A percentile compares a stretch with the other conserved stretches of the same genome.
phyloP scores from a whole-genome alignment of 139 green algal genomes.

The Chlorella sp. region DNA sequence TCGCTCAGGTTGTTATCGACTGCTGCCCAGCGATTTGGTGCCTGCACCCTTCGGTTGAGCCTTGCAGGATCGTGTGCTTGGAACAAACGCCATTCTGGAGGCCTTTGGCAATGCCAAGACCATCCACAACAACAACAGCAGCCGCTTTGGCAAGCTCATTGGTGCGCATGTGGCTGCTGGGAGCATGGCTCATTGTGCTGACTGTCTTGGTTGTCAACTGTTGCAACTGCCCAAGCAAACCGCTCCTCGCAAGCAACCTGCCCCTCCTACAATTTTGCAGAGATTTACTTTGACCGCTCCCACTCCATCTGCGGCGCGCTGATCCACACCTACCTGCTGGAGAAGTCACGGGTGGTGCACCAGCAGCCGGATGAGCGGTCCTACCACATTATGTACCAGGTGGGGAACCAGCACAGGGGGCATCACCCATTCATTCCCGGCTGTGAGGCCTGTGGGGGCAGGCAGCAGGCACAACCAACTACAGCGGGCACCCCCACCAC shows the following conservation, averaged over 20 bases:
- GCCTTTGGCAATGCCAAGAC: constrained; percentile 98
- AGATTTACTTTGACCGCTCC: constrained; percentile 83
- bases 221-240: too few species aligned
- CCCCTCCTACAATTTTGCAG: background rate
- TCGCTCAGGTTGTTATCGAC: too few species aligned
- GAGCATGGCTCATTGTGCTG: constrained; percentile 11
- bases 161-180: constrained; percentile 50
- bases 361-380: constrained; percentile 79
- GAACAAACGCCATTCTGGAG: constrained; percentile 95
- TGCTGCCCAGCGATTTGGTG: too few species aligned
- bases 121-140: constrained; percentile 91
- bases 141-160: constrained; percentile 94
- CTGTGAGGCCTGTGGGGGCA: background rate
- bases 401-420: constrained; percentile 51
- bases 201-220: too few species aligned
- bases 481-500: constrained; percentile 46
- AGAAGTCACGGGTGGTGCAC: constrained; percentile 79
- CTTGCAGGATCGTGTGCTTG: constrained; percentile 67
- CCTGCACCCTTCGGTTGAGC: background rate
- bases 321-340: constrained; percentile 94
- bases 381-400: constrained; percentile 96
- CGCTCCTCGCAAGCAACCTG: background rate
- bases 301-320: constrained; percentile 74
- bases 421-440: too few species aligned
- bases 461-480: background rate